Evolutionary conservation across 2,329 filamentous ascomycete genomes (phyloP), one percentile per base, ranked within the genome.

Genomic region (Ophiosphaerella korrae): DNA sequence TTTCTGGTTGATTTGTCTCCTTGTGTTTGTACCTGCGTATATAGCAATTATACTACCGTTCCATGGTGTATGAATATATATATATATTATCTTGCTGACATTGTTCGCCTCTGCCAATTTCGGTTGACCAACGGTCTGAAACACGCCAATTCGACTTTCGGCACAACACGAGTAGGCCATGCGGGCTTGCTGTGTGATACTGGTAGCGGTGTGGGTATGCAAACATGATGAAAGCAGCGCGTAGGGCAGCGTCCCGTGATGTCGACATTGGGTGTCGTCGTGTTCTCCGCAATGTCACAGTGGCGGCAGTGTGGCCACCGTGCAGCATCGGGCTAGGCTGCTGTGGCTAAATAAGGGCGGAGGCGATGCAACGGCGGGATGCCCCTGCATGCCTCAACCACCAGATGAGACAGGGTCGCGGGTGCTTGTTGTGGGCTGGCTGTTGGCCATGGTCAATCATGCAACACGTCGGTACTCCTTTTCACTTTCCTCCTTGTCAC

Each of bases 211-310:
- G 7, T 29, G 26, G 26, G 26, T 6, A 29, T 9, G 26, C 6
- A 29, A 3, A 11, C 26, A 39, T 7, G 37, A 23, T 7, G 11
- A 29, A 8, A 29, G 26, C 26, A 13, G 18, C 14, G 13, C 37
- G 13, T 7, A n/a, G 7, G 14, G 16, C 16, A 29, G 21, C 13
- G 8, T 4, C 14, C 11, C 35, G 21, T 4, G 5, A 21, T 18
- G 11, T 21, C 23, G 37, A 21, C 16, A 11, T 13, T 9, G 11
- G 14, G 18, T 14, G 34, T 18, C 49, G 48, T 45, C 39, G 45
- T 47, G 43, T 48, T 50, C 56, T 57, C 53, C 53, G 49, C 51
- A 50, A 41, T 24, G 36, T 48, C 52, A n/a, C 45, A 43, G 47
- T 21, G 36, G 3, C 26, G 12, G 21, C 23, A 29, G 18, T 37